A percentile compares a stretch with the other conserved stretches of the same genome.
Conservation (phyloP, 805 yeast species). For the Kluyveromyces starmeri region DNA sequence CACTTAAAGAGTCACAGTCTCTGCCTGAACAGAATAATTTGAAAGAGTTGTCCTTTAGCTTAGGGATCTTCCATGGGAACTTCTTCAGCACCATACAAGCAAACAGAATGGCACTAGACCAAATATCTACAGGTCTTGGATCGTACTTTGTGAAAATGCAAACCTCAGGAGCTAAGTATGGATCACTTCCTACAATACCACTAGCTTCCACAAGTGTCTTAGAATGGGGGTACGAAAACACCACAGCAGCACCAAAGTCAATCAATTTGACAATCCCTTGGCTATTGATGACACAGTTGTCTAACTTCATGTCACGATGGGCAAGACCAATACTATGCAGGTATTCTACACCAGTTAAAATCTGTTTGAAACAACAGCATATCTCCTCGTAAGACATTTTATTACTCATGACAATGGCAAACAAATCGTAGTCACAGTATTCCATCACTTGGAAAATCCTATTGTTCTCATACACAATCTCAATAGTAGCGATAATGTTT, state of each 20-base stretch:
- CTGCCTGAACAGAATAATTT: slow-evolving; percentile 71
- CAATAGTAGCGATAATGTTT: slow-evolving; percentile 84
- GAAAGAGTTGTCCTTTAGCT: slow-evolving; percentile 70
- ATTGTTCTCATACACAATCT: slow-evolving; percentile 81
- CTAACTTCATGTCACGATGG: slow-evolving; percentile 85
- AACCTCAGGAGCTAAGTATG: slow-evolving; percentile 88
- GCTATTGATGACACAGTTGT: slow-evolving; percentile 79
- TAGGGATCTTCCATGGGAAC: slow-evolving; percentile 94
- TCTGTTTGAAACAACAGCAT: slow-evolving; percentile 83
- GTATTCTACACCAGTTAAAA: slow-evolving; percentile 71
- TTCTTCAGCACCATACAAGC: slow-evolving; percentile 88
- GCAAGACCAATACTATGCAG: slow-evolving; percentile 80
- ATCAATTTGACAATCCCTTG: slow-evolving; percentile 83
- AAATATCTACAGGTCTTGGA: slow-evolving; percentile 88
- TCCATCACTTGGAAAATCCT: slow-evolving; percentile 89
- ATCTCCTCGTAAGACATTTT: slow-evolving; percentile 75
- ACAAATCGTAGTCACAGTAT: slow-evolving; percentile 85
- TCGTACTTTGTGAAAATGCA: slow-evolving; percentile 75
- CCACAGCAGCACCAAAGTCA: slow-evolving; percentile 91
- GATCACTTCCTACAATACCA: slow-evolving; percentile 84
- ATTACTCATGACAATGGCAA: slow-evolving; percentile 91
- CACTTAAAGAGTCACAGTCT: slow-evolving; percentile 57
- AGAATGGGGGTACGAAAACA: slow-evolving; percentile 78
- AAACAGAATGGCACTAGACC: slow-evolving; percentile 87
- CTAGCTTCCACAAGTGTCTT: slow-evolving; percentile 64